Conservation (phyloP, 2,329 filamentous ascomycete species). For the Fusarium succisae region DNA sequence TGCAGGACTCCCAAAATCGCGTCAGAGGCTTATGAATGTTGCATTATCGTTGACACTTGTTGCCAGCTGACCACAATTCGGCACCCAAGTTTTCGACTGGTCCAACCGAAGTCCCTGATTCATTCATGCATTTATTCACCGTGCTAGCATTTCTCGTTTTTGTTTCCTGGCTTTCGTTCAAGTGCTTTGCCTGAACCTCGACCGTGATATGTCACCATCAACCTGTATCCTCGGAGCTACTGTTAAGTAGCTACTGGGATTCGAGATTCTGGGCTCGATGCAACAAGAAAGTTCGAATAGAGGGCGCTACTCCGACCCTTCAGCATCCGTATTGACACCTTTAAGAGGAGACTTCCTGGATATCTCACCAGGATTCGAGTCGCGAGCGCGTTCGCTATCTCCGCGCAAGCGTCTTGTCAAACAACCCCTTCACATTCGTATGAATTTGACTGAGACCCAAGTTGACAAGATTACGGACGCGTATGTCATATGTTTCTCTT, state of each 20-base stretch:
- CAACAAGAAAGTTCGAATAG: conserved; percentile 26
- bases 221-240: neutral
- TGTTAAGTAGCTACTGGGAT: conserved; percentile 9
- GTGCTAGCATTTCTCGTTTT: neutral
- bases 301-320: conserved; percentile 39
- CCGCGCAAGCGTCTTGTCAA: conserved; percentile 47
- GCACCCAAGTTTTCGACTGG: neutral
- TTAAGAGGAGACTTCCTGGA: conserved; percentile 53
- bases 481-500: conserved; percentile 44
- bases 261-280: conserved; percentile 23
- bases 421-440: conserved; percentile 56
- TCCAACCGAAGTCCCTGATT: neutral
- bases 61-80: neutral
- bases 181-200: neutral
- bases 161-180: neutral
- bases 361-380: conserved; percentile 39
- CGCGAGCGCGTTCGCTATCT: conserved; percentile 49
- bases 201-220: neutral
- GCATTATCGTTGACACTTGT: neutral
- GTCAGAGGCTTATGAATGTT: neutral
- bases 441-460: conserved; percentile 60
- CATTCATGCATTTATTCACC: neutral
- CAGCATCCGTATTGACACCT: conserved; percentile 39
- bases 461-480: conserved; percentile 59
- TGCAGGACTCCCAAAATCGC: too few relatives aligned